These are phyloP conservation scores for Albizia julibrissin DNA, from an alignment of 306 rosid genomes.

Conservation along the genomic window DNA sequence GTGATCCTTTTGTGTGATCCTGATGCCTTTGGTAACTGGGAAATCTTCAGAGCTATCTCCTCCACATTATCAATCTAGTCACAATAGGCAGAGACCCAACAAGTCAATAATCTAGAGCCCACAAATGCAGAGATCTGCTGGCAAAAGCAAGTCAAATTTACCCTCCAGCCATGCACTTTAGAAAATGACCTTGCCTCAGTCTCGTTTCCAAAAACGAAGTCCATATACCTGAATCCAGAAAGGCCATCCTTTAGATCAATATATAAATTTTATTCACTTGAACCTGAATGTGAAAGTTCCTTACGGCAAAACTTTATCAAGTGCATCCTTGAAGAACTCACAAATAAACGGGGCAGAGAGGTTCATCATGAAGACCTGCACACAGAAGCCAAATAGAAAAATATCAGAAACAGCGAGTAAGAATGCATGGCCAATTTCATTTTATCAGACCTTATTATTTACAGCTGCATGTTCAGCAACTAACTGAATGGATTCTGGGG, in stretches of 20 bases:
- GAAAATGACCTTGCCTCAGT: conserved; percentile 92
- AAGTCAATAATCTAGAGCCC: conserved; percentile 16
- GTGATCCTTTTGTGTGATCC: conserved; percentile 87
- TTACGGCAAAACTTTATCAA: conserved; percentile 75
- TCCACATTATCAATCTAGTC: conserved; percentile 79
- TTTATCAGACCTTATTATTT: conserved; percentile 65
- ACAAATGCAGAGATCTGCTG: conserved; percentile 24
- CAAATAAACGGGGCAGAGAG: conserved; percentile 96
- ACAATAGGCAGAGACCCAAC: conserved; percentile 34
- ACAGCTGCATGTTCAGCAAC: conserved; percentile 92
- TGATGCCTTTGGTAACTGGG: conserved; percentile 81
- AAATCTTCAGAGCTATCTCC: conserved; percentile 91
- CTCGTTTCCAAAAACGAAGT: conserved; percentile 89
- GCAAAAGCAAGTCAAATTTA: conserved; percentile 34
- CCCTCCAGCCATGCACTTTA: conserved; percentile 93
- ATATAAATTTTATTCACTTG: background rate
- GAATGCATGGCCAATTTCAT: conserved; percentile 20
- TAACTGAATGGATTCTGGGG: conserved; percentile 88
- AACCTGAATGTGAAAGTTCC: conserved; percentile 28
- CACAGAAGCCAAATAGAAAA: background rate
- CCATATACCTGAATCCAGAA: conserved; percentile 65
- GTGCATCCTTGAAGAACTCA: conserved; percentile 86
- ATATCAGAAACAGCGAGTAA: conserved; percentile 18
- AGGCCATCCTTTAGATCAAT: conserved; percentile 18
- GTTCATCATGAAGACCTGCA: conserved; percentile 85